Conservation (phyloP, 768 basidiomycete genomes). For the Rhodotorula graminis region DNA sequence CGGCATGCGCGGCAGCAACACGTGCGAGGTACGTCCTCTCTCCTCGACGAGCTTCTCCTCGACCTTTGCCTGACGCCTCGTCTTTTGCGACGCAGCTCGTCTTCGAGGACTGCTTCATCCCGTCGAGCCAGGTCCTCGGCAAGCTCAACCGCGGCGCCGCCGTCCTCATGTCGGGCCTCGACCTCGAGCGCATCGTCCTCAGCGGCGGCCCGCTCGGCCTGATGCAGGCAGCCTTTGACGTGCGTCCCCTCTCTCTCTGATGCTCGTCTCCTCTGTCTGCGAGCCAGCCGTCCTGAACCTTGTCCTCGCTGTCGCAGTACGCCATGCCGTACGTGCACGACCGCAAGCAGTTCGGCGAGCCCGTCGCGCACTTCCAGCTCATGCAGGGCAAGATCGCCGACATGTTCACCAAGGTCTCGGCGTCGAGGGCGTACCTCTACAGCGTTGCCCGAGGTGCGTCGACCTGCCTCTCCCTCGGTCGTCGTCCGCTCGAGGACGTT, state of each 20-base stretch:
- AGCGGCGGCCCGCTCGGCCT: constrained; percentile 93
- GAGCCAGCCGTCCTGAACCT: no score
- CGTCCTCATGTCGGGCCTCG: constrained; percentile 91
- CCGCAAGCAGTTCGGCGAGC: constrained; percentile 81
- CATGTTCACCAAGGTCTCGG: constrained; percentile 67
- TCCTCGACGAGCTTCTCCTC: background rate
- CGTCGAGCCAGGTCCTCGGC: constrained; percentile 75
- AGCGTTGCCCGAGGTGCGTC: constrained; percentile 74
- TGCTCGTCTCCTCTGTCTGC: background rate
- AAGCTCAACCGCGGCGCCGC: constrained; percentile 69
- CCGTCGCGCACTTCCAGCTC: constrained; percentile 83
- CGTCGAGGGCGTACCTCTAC: constrained; percentile 85
- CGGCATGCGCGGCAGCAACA: constrained; percentile 94
- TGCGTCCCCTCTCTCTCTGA: constrained; percentile 40
- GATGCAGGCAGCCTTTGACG: constrained; percentile 89
- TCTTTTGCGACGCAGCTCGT: constrained; percentile 6
- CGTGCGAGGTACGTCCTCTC: constrained; percentile 68
- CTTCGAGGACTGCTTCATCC: constrained; percentile 84
- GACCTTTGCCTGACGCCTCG: no score
- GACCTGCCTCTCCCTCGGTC: no score
- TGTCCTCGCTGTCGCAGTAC: background rate
- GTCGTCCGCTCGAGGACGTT: background rate
- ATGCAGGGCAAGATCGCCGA: constrained; percentile 73
- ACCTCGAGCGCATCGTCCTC: constrained; percentile 82
- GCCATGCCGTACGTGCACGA: constrained; percentile 70